These are phyloP conservation scores for Penicillium sp. DNA, from an alignment of 2,329 filamentous ascomycete genomes.

Conservation along the genomic window DNA sequence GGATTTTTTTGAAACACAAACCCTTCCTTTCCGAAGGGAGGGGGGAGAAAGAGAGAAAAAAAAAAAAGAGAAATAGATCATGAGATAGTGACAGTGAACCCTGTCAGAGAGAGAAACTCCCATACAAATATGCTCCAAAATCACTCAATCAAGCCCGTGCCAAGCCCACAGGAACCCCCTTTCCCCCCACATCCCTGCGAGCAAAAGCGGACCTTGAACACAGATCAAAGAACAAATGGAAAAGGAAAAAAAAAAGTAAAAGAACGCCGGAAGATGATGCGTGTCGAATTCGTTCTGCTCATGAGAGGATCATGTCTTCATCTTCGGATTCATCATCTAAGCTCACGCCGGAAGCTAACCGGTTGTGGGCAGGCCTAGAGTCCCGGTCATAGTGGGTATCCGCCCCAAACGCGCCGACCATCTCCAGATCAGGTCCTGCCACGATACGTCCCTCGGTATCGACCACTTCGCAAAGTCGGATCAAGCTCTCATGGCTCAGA, in stretches of 20 bases:
- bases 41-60: too few relatives aligned
- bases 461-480: slow-evolving; percentile 89
- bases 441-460: slow-evolving; percentile 89
- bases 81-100: too few relatives aligned
- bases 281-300: slow-evolving; percentile 18
- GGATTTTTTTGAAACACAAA: too few relatives aligned
- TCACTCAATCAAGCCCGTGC: too few relatives aligned
- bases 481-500: slow-evolving; percentile 69
- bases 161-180: too few relatives aligned
- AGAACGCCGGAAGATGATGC: slow-evolving; percentile 10
- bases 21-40: too few relatives aligned
- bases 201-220: too few relatives aligned
- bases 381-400: slow-evolving; percentile 39
- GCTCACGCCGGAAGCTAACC: slow-evolving; percentile 24
- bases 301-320: slow-evolving; percentile 44
- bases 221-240: background rate
- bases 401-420: slow-evolving; percentile 49
- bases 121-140: too few relatives aligned
- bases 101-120: too few relatives aligned
- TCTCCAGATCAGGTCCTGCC: slow-evolving; percentile 74
- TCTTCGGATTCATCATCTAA: slow-evolving; percentile 44
- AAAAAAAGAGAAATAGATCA: too few relatives aligned
- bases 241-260: background rate
- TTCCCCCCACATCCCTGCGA: too few relatives aligned
- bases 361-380: slow-evolving; percentile 26